A percentile compares a stretch with the other conserved stretches of the same genome.
These are phyloP conservation scores for Salvia hispanica DNA, from an alignment of 257 asterid genomes.

Conservation along the genomic window DNA sequence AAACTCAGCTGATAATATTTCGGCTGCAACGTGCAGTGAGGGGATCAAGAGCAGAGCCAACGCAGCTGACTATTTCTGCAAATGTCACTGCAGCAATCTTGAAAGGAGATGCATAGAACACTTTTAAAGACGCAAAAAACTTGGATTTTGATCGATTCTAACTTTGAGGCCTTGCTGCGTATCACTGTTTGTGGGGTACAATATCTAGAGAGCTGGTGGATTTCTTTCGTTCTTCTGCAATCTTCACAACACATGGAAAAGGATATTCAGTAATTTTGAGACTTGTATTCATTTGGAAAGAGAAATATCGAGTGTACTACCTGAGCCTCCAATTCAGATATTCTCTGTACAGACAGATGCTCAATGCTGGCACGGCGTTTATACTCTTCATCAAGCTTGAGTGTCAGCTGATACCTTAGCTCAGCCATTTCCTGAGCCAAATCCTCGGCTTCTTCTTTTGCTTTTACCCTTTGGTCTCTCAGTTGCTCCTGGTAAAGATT, in stretches of 20 bases:
- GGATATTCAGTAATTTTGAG: slow-evolving; percentile 17
- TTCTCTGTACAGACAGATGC: slow-evolving; percentile 75
- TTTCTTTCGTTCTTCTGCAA: slow-evolving; percentile 57
- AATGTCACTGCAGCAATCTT: background rate
- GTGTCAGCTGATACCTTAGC: slow-evolving; percentile 75
- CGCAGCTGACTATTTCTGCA: slow-evolving; percentile 12
- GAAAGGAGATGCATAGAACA: background rate
- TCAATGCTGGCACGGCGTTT: slow-evolving; percentile 85
- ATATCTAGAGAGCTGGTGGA: slow-evolving; percentile 43
- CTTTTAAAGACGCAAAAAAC: slow-evolving; percentile 31
- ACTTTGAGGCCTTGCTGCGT: slow-evolving; percentile 27
- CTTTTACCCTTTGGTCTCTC: slow-evolving; percentile 62
- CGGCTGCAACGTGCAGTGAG: slow-evolving; percentile 15
- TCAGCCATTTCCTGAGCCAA: slow-evolving; percentile 98
- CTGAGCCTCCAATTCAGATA: slow-evolving; percentile 89
- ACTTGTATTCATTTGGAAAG: slow-evolving; percentile 18
- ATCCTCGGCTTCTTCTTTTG: slow-evolving; percentile 95
- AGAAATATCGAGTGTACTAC: slow-evolving; percentile 32
- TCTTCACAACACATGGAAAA: slow-evolving; percentile 42
- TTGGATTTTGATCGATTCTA: slow-evolving; percentile 14
- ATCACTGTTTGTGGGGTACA: slow-evolving; percentile 36
- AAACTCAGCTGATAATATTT: background rate
- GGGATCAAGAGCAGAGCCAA: background rate
- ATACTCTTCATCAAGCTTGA: slow-evolving; percentile 81
- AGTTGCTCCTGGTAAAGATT: slow-evolving; percentile 62